These are phyloP conservation scores for Arachis monticola DNA, from an alignment of 331 rosid genomes.

Conservation along the genomic window DNA sequence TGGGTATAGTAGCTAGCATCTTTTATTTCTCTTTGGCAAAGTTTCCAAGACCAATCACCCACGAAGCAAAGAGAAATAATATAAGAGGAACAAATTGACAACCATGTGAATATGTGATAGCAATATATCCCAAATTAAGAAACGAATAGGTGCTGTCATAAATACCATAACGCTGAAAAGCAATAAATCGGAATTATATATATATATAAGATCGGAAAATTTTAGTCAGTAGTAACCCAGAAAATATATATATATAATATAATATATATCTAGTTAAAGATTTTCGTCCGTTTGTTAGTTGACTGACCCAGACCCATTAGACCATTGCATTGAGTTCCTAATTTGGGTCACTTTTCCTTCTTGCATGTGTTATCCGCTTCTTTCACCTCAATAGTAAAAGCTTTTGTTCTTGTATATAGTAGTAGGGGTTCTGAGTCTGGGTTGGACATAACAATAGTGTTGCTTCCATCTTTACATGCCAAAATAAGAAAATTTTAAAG, in stretches of 20 bases:
- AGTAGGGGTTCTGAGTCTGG: not conserved
- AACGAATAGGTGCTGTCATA: slow-evolving; percentile 45
- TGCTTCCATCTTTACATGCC: slow-evolving; percentile 49
- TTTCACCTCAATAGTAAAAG: slow-evolving; percentile 39
- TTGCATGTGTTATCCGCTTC: not conserved
- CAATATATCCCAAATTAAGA: slow-evolving; percentile 45
- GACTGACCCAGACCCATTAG: slow-evolving; percentile 45
- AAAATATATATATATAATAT: not conserved
- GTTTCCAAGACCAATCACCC: slow-evolving; percentile 33
- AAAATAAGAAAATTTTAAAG: slow-evolving; percentile 19
- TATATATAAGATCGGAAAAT: slow-evolving; percentile 40
- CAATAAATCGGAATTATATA: slow-evolving; percentile 37
- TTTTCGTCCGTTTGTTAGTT: slow-evolving; percentile 52
- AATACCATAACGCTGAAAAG: slow-evolving; percentile 27
- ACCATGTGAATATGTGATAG: slow-evolving; percentile 30
- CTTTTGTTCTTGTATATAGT: slow-evolving; percentile 6
- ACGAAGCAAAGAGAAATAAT: slow-evolving; percentile 9
- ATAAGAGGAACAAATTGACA: slow-evolving; percentile 37
- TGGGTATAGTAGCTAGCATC: slow-evolving; percentile 43
- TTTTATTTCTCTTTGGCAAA: slow-evolving; percentile 1
- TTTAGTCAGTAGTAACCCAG: slow-evolving; percentile 51
- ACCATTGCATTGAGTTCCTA: slow-evolving; percentile 41
- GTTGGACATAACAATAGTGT: slow-evolving; percentile 15
- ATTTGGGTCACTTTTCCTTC: slow-evolving; percentile 12
- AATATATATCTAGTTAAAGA: slow-evolving; percentile 45